These are phyloP conservation scores for Solanum verrucosum DNA, from an alignment of 257 asterid species.

Conservation along the genomic window DNA sequence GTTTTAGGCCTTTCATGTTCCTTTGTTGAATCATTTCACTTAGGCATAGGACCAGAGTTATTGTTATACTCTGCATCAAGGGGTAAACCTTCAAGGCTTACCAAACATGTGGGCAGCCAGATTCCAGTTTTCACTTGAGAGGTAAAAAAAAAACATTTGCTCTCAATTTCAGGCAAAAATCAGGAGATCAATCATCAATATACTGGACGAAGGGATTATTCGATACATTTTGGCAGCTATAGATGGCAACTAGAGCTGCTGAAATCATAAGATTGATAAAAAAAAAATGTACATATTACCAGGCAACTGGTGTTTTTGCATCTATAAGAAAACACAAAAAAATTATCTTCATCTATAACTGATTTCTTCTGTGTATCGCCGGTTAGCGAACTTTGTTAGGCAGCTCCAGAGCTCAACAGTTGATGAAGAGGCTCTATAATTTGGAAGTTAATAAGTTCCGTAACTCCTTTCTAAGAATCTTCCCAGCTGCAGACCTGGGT, in stretches of 20 bases:
- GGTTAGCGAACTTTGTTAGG: background rate
- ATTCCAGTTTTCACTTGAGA: background rate
- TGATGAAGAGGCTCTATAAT: slow-evolving; percentile 20
- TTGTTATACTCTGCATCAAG: background rate
- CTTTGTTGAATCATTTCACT: background rate
- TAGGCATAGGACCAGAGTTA: background rate
- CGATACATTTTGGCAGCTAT: background rate
- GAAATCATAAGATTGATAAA: background rate
- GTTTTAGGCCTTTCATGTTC: too few species aligned
- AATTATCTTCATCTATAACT: background rate
- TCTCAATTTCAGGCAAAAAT: background rate
- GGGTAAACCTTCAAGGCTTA: background rate
- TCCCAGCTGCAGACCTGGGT: slow-evolving; percentile 59
- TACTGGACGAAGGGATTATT: background rate
- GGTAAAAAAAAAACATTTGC: background rate
- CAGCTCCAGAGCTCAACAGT: background rate
- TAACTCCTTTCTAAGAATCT: slow-evolving; percentile 55
- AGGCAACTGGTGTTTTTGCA: background rate
- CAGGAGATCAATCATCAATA: background rate
- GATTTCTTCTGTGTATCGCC: background rate
- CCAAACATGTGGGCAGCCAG: background rate
- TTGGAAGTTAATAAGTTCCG: slow-evolving; percentile 34
- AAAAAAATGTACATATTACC: background rate
- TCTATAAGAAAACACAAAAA: background rate
- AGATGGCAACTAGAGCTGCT: background rate